Base-by-base conservation (phyloP, 805 yeast genomes). In the Candida nanaspora region DNA sequence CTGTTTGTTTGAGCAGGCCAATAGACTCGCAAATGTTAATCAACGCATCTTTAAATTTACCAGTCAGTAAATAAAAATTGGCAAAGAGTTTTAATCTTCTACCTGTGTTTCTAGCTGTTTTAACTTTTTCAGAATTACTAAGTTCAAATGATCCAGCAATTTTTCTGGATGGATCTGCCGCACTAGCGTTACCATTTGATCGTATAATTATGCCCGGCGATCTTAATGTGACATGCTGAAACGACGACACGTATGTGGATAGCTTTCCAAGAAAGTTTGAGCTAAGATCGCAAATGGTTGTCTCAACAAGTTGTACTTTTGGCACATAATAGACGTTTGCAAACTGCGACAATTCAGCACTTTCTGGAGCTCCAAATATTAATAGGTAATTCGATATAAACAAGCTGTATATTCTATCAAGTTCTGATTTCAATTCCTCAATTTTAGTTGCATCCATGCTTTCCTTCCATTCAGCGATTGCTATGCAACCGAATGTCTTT, bases 1-100 rank as follows among this genome's bases (percentile, higher is more conserved):
- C 78, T 2, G 80, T 68, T 11, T 74, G 68, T 44, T 76, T 78
- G 40, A 87, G 61, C 20, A 72, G 62, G 2, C 65, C 52, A 1
- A 82, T 69, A 0, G 96, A 80, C 32, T 88, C 95, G n/a, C 80
- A 74, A 50, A 88, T 81, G 43, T 79, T 78, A 20, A 70, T 66
- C 40, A 89, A 56, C 0, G 97, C 94, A 42, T 80, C 85, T 14
- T 69, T 56, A 35, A 82, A 70, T 40, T 84, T 76, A 1, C 98
- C 98, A 1, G 96, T 82, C 36, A 93, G 61, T 13, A 93, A 65
- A 52, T 77, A 80, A 48, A 91, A 76, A 49, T 82, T 82, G 0
- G 87, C 98, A 51, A 80, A 63, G 29, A 84, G 69, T 51, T 91
- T 91, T 21, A 74, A 56, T 49, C 84, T 83, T 38, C 98, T 69